Evolutionary conservation across 192 early-diverging fungal genomes (phyloP).

Genomic region (Irineochytrium annulatum): DNA sequence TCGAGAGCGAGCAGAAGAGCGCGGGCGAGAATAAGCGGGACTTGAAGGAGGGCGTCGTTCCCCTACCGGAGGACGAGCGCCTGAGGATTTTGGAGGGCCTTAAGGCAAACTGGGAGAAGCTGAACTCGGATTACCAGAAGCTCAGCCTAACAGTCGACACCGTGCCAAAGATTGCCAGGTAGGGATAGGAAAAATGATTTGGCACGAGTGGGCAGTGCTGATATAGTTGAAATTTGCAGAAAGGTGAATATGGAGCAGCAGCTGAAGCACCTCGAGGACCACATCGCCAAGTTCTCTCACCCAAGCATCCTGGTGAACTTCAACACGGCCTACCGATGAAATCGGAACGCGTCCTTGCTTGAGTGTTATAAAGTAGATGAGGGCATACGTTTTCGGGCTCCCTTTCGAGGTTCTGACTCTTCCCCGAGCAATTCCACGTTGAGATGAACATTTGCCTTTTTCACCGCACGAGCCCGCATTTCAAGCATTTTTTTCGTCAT

Average conservation of each 20-base stretch:
- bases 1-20: conserved; percentile 22
- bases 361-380: too few relatives aligned
- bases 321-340: conserved; percentile 31
- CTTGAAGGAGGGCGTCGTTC: conserved; percentile 27
- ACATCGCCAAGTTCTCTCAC: conserved; percentile 53
- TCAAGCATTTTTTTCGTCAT: too few relatives aligned
- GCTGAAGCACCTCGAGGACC: conserved; percentile 49
- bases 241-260: conserved; percentile 62
- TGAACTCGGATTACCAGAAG: conserved; percentile 54
- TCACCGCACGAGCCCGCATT: too few relatives aligned
- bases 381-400: too few relatives aligned
- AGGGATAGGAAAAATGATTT: not conserved
- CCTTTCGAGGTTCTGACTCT: too few relatives aligned
- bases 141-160: conserved; percentile 58
- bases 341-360: too few relatives aligned
- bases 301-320: conserved; percentile 49
- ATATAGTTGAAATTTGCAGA: conserved; percentile 17
- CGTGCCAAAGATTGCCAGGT: conserved; percentile 60
- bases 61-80: conserved; percentile 49
- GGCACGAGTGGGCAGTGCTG: not conserved
- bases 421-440: too few relatives aligned
- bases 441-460: too few relatives aligned
- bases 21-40: conserved; percentile 18
- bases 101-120: conserved; percentile 46
- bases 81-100: conserved; percentile 46